phyloP scores from a whole-genome alignment of 2,329 filamentous ascomycete genomes.

The Teratosphaeria epicoccoides region DNA sequence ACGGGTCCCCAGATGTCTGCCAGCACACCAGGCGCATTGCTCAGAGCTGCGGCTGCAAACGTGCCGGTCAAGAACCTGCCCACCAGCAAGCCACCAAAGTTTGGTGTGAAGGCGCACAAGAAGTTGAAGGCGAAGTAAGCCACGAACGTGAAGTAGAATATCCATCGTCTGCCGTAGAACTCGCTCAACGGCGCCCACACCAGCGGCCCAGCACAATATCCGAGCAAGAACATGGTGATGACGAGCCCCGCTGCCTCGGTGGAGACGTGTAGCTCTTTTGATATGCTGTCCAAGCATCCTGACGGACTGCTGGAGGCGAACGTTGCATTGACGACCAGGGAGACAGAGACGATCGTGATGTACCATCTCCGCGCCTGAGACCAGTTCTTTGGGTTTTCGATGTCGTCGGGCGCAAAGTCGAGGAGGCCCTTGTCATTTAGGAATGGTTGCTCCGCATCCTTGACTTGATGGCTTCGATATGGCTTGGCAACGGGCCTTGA shows the following conservation, averaged over 20 bases:
- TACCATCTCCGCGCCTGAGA: constrained; percentile 29
- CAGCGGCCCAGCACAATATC: constrained; percentile 51
- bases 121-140: constrained; percentile 40
- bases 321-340: constrained; percentile 46
- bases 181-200: constrained; percentile 58
- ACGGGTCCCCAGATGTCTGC: constrained; percentile 45
- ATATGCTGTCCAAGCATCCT: constrained; percentile 31
- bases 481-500: constrained; percentile 45
- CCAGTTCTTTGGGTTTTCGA: constrained; percentile 43
- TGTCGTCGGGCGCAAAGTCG: constrained; percentile 41
- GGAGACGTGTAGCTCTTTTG: constrained; percentile 39
- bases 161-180: constrained; percentile 48
- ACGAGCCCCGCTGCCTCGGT: constrained; percentile 29
- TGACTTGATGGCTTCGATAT: constrained; percentile 35
- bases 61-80: constrained; percentile 48
- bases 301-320: constrained; percentile 41
- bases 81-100: constrained; percentile 43
- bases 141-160: constrained; percentile 37
- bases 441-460: constrained; percentile 28
- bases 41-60: constrained; percentile 39
- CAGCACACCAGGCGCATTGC: constrained; percentile 39
- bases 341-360: constrained; percentile 34
- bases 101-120: constrained; percentile 45
- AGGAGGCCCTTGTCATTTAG: constrained; percentile 42
- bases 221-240: constrained; percentile 25